Conservation (phyloP, 192 early-diverging fungal species). For the Linnemannia hyalina region DNA sequence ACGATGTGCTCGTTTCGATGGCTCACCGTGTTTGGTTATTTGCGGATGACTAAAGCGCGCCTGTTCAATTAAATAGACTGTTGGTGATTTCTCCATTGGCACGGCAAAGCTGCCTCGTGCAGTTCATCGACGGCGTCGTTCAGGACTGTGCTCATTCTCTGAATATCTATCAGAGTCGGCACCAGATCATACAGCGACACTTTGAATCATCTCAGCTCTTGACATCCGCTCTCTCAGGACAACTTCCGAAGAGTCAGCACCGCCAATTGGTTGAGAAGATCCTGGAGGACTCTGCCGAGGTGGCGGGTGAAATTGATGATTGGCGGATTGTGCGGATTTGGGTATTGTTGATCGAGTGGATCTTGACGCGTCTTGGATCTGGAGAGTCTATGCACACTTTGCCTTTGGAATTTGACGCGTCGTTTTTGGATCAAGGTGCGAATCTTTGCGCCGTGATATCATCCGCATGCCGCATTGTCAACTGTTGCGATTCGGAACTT, state of each 20-base stretch:
- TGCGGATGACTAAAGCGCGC: background rate
- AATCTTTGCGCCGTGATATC: background rate
- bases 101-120: conserved; percentile 2
- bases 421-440: background rate
- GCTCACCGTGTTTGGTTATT: background rate
- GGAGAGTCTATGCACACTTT: background rate
- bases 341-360: conserved; percentile 12
- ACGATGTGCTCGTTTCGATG: background rate
- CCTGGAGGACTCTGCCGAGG: conserved; percentile 19
- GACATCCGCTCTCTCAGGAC: background rate
- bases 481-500: background rate
- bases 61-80: conserved; percentile 1
- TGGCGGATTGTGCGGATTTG: conserved; percentile 35
- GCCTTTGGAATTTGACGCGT: background rate
- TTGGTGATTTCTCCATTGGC: conserved; percentile 11
- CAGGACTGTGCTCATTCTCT: background rate
- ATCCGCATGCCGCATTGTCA: background rate
- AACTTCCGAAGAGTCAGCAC: background rate
- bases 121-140: conserved; percentile 20
- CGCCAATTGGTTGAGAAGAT: background rate
- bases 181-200: background rate
- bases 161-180: conserved; percentile 10
- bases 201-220: conserved; percentile 13
- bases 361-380: background rate
- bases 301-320: conserved; percentile 36